Evolutionary conservation across 495 filamentous ascomycete genomes (phyloP).

Genomic region (Lindgomyces ingoldianus): DNA sequence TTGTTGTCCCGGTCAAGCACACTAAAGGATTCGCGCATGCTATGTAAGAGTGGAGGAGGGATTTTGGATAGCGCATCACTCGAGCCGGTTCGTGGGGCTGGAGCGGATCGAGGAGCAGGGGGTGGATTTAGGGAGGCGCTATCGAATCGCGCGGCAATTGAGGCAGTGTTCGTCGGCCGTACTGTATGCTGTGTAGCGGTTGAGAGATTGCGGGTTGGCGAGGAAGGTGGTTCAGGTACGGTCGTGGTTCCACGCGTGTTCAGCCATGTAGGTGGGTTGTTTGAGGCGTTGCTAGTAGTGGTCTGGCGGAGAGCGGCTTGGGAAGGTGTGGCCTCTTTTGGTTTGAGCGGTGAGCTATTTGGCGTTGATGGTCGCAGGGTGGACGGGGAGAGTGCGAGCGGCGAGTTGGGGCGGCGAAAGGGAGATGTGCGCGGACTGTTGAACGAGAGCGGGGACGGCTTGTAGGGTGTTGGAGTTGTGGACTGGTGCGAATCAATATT

Average conservation of each 20-base stretch:
- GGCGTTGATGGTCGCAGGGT: slow-evolving; percentile 39
- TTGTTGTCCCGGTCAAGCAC: slow-evolving; percentile 82
- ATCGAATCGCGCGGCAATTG: slow-evolving; percentile 27
- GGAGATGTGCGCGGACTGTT: slow-evolving; percentile 43
- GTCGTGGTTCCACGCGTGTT: slow-evolving; percentile 35
- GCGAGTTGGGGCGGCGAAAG: slow-evolving; percentile 41
- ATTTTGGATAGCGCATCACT: slow-evolving; percentile 38
- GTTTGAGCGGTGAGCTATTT: slow-evolving; percentile 36
- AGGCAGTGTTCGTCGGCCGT: slow-evolving; percentile 15
- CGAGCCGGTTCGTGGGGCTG: slow-evolving; percentile 16
- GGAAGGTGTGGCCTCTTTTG: slow-evolving; percentile 54
- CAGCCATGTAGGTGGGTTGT: slow-evolving; percentile 36
- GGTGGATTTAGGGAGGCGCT: slow-evolving; percentile 7
- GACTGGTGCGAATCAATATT: slow-evolving; percentile 18
- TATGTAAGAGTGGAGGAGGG: slow-evolving; percentile 44
- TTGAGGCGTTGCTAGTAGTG: slow-evolving; percentile 28
- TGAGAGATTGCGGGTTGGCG: slow-evolving; percentile 35
- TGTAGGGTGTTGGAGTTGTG: slow-evolving; percentile 38
- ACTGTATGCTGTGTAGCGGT: slow-evolving; percentile 25
- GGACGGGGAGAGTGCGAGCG: slow-evolving; percentile 34
- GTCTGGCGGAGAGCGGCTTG: slow-evolving; percentile 26
- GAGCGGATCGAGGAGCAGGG: slow-evolving; percentile 1
- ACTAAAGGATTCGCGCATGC: slow-evolving; percentile 80
- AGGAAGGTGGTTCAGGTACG: slow-evolving; percentile 26
- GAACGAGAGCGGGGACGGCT: slow-evolving; percentile 43